Evolutionary conservation across 805 yeast genomes (phyloP).

Genomic region (Wickerhamiella vanderwaltii): DNA sequence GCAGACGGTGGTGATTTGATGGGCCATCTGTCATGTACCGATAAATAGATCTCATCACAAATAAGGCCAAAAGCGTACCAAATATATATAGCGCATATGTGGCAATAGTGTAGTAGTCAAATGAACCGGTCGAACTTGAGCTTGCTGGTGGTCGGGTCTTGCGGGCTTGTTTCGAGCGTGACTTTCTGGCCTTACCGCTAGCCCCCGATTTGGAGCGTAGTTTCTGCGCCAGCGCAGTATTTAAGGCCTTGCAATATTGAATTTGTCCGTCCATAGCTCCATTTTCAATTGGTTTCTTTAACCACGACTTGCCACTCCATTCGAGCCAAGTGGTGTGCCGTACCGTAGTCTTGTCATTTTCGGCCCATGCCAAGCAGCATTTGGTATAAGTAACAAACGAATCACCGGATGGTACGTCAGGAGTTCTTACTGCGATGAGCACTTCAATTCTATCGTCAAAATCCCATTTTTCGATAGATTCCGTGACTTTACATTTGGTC

Average conservation of each 20-base stretch:
- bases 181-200: slow-evolving; percentile 15
- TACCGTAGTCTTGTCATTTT: slow-evolving; percentile 46
- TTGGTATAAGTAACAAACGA: slow-evolving; percentile 66
- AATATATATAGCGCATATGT: not conserved
- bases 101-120: not conserved
- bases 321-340: slow-evolving; percentile 58
- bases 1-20: slow-evolving; percentile 12
- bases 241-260: slow-evolving; percentile 42
- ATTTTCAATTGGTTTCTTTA: slow-evolving; percentile 76
- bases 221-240: slow-evolving; percentile 29
- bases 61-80: slow-evolving; percentile 10
- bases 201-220: slow-evolving; percentile 14
- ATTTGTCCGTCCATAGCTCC: slow-evolving; percentile 74
- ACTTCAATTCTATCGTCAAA: slow-evolving; percentile 45
- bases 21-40: not conserved
- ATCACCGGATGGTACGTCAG: slow-evolving; percentile 90
- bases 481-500: slow-evolving; percentile 63
- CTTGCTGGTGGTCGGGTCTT: slow-evolving; percentile 7
- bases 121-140: not conserved
- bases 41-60: slow-evolving; percentile 15
- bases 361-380: slow-evolving; percentile 65
- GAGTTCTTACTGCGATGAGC: slow-evolving; percentile 57
- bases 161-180: slow-evolving; percentile 9
- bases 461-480: slow-evolving; percentile 46
- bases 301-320: slow-evolving; percentile 91